phyloP scores from a whole-genome alignment of 352 stramenopile genomes.

The Phytopythium vexans region DNA sequence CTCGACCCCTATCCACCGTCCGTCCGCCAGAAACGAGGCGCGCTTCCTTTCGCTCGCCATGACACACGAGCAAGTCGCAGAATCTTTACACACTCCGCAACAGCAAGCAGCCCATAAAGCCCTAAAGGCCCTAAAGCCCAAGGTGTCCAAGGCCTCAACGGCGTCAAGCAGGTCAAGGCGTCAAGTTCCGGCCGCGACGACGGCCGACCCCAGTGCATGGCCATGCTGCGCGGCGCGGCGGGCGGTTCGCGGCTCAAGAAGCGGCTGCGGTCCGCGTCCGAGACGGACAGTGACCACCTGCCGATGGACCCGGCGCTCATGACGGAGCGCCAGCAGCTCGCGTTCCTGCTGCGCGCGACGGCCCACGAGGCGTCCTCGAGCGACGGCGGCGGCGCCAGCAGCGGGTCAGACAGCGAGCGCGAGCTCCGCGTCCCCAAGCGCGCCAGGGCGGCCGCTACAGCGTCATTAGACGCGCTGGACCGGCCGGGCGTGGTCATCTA shows the following conservation, averaged over 20 bases:
- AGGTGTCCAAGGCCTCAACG: too few species aligned
- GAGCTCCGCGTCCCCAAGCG: too few species aligned
- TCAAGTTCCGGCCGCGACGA: background rate
- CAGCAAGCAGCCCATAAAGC: too few species aligned
- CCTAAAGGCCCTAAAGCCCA: too few species aligned
- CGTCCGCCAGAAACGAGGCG: too few species aligned
- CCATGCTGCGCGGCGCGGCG: background rate
- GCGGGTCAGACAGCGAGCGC: constrained; percentile 7
- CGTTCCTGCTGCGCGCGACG: constrained; percentile 75
- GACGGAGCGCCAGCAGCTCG: constrained; percentile 82
- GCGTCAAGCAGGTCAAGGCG: too few species aligned
- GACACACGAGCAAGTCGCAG: too few species aligned
- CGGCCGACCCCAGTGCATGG: background rate
- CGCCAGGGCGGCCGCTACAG: too few species aligned
- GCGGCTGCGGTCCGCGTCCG: constrained; percentile 1
- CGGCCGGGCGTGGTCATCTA: constrained; percentile 14
- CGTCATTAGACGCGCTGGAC: background rate
- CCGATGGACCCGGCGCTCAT: constrained; percentile 56
- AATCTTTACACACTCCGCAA: too few species aligned
- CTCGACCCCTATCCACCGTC: too few species aligned
- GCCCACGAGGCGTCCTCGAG: constrained; percentile 45
- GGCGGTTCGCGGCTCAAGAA: constrained; percentile 1
- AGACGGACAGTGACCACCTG: background rate
- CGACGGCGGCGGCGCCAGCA: constrained; percentile 18
- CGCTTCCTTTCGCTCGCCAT: too few species aligned